Conservation (phyloP, 2,329 filamentous ascomycete genomes). For the Zymoseptoria pseudotritici region DNA sequence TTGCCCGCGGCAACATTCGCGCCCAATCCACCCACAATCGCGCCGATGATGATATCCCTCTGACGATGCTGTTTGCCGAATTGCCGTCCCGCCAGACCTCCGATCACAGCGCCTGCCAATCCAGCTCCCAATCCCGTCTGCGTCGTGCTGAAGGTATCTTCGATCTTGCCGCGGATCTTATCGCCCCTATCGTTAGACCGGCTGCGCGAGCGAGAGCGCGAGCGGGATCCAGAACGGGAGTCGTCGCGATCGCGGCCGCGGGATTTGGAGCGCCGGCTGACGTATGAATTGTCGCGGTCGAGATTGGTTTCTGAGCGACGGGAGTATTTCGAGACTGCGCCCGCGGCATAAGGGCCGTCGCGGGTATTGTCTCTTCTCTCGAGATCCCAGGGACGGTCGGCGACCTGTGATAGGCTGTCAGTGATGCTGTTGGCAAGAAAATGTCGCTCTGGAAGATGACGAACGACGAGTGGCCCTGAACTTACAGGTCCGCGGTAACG, state of each 20-base stretch:
- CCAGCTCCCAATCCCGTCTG: conserved; percentile 26
- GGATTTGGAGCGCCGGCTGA: conserved; percentile 11
- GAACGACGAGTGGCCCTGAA: conserved; percentile 23
- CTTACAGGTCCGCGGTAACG: conserved; percentile 28
- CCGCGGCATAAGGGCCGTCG: conserved; percentile 18
- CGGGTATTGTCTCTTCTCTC: conserved; percentile 12
- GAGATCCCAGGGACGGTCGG: conserved; percentile 15
- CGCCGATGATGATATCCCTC: conserved; percentile 29
- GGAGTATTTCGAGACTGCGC: conserved; percentile 21
- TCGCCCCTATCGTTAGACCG: conserved; percentile 19
- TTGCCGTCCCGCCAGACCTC: conserved; percentile 27
- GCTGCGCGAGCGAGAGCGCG: conserved; percentile 20
- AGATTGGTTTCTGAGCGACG: conserved; percentile 22
- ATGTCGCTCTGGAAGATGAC: conserved; percentile 8
- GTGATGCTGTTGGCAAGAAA: neutral
- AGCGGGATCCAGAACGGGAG: conserved; percentile 13
- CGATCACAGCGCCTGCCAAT: conserved; percentile 29
- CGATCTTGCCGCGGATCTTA: conserved; percentile 23
- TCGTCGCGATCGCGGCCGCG: conserved; percentile 15
- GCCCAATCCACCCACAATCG: conserved; percentile 28
- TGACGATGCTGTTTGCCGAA: conserved; percentile 26
- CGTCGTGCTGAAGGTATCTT: conserved; percentile 29
- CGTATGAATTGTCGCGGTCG: conserved; percentile 14
- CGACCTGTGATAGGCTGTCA: conserved; percentile 18
- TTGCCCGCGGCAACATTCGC: conserved; percentile 30